A percentile compares a stretch with the other conserved stretches of the same genome.
phyloP scores from a whole-genome alignment of 2,329 filamentous ascomycete species.

The Sporothrix protearum region DNA sequence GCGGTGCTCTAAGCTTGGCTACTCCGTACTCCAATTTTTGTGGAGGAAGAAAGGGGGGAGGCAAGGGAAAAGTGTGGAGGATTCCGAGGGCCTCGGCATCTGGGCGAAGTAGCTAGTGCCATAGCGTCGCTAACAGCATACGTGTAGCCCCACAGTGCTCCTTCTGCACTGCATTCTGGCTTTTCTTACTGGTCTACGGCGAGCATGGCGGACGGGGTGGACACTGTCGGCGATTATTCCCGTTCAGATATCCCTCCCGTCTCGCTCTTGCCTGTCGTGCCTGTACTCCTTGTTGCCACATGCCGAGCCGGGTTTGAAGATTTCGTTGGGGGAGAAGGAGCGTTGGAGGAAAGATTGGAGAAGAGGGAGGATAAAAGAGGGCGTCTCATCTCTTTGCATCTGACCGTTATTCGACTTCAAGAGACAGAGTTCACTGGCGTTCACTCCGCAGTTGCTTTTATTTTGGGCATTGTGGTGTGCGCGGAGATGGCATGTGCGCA shows the following conservation, averaged over 20 bases:
- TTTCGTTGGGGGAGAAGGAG: neutral
- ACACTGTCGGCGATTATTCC: neutral
- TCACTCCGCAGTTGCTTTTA: neutral
- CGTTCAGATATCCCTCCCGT: neutral
- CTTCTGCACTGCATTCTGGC: neutral
- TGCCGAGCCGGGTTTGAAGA: neutral
- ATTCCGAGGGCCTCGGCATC: constrained; percentile 29
- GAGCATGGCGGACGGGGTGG: neutral
- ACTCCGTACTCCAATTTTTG: constrained; percentile 21
- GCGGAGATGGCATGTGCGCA: constrained; percentile 17
- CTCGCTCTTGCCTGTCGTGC: neutral
- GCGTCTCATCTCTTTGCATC: neutral
- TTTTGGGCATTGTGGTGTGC: neutral
- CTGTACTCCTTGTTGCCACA: neutral
- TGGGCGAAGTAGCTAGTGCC: neutral
- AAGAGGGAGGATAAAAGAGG: neutral
- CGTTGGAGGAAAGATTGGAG: neutral
- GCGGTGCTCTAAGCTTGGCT: neutral
- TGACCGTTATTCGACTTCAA: neutral
- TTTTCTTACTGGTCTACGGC: neutral
- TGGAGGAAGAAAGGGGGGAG: constrained; percentile 15
- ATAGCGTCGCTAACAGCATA: neutral
- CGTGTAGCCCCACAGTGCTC: constrained; percentile 3
- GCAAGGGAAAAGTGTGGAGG: constrained; percentile 14
- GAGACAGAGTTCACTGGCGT: neutral